phyloP scores from a whole-genome alignment of 192 early-diverging fungal genomes.

The Coemansia sp. region DNA sequence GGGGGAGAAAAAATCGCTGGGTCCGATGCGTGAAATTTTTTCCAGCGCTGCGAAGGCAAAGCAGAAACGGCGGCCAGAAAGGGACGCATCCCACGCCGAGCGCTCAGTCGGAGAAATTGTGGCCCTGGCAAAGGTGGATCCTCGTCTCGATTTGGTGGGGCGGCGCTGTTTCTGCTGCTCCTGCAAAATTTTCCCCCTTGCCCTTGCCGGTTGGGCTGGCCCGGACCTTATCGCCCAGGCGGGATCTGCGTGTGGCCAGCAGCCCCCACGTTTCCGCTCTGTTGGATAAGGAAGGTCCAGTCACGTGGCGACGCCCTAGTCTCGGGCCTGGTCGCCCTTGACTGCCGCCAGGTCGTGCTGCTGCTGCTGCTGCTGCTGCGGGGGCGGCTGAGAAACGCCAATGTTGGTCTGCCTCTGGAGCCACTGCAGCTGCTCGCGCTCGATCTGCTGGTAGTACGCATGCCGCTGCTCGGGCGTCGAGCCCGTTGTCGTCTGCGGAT shows the following conservation, averaged over 20 bases:
- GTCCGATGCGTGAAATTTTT: neutral
- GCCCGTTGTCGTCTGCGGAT: conserved; percentile 24
- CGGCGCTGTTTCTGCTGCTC: neutral
- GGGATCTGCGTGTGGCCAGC: neutral
- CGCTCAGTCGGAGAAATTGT: neutral
- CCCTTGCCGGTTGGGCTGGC: neutral
- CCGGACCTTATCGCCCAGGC: neutral
- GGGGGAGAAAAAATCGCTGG: neutral
- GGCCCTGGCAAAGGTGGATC: conserved; percentile 2
- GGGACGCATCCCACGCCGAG: neutral
- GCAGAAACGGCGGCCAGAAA: neutral
- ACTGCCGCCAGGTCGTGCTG: conserved; percentile 2
- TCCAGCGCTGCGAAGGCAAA: neutral
- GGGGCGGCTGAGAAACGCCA: conserved; percentile 22
- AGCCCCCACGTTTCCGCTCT: neutral
- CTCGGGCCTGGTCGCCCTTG: conserved; percentile 12
- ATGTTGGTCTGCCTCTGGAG: conserved; percentile 45
- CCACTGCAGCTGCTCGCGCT: conserved; percentile 53
- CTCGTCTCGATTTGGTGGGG: neutral
- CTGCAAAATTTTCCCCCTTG: neutral
- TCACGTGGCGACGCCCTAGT: conserved; percentile 1
- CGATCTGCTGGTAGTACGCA: conserved; percentile 52
- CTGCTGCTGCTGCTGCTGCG: conserved; percentile 25
- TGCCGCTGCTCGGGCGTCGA: conserved; percentile 41
- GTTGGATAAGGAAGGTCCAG: neutral